Evolutionary conservation across 148 eudicot species (phyloP).

Genomic region (Rhododendron vialii): DNA sequence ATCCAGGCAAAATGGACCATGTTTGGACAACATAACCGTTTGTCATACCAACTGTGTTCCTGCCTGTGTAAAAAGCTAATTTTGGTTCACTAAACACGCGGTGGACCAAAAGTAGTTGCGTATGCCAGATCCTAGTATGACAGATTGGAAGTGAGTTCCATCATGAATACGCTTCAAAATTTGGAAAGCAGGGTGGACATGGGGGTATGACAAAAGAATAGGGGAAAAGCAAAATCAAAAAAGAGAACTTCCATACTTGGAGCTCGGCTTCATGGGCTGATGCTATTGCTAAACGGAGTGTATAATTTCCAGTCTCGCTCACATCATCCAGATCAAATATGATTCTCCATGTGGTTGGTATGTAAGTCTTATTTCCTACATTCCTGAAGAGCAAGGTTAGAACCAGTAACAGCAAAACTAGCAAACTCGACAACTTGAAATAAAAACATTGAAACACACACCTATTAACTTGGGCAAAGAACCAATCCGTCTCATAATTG

Average conservation of each 20-base stretch:
- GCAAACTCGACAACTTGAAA: not conserved
- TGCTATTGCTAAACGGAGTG: constrained; percentile 68
- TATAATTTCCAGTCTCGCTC: constrained; percentile 27
- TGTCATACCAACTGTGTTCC: not conserved
- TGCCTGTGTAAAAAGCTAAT: not conserved
- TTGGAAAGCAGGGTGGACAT: not conserved
- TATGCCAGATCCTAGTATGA: not conserved
- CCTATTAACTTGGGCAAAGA: constrained; percentile 74
- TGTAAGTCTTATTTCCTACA: constrained; percentile 29
- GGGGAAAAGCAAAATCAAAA: not conserved
- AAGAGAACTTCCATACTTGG: constrained; percentile 33
- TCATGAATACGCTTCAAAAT: not conserved
- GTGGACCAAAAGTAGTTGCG: not conserved
- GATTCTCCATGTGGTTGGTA: constrained; percentile 70
- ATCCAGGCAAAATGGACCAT: too few relatives aligned
- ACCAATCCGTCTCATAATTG: constrained; percentile 58
- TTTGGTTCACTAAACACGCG: not conserved
- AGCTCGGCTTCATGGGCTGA: constrained; percentile 63
- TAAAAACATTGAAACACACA: not conserved
- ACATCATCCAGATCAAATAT: constrained; percentile 44
- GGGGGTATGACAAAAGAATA: not conserved
- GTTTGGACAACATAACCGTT: not conserved
- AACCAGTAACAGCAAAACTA: not conserved
- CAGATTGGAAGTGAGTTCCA: not conserved
- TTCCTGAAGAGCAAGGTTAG: constrained; percentile 31